phyloP scores from a whole-genome alignment of 331 rosid species.

The Ulmus americana region DNA sequence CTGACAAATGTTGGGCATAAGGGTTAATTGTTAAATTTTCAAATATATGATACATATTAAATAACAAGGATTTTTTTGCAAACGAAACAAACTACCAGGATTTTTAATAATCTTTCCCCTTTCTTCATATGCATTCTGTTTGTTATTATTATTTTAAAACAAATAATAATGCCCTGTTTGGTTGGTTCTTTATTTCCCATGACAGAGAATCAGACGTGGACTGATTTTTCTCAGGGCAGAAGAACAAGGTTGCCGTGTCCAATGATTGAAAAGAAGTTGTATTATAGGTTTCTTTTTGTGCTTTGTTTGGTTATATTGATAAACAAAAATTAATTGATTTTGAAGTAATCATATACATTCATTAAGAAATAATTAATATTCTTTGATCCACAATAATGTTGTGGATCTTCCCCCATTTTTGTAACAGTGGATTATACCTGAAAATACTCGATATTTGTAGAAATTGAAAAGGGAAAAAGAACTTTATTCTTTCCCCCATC shows the following conservation, averaged over 20 bases:
- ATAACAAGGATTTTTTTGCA: too few species aligned
- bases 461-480: neutral
- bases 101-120: too few species aligned
- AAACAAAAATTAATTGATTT: too few species aligned
- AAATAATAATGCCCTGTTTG: neutral
- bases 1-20: too few species aligned
- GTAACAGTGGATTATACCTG: neutral
- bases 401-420: slow-evolving; percentile 34
- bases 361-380: slow-evolving; percentile 41
- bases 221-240: slow-evolving; percentile 53
- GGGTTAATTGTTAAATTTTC: too few species aligned
- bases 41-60: too few species aligned
- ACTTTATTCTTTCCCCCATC: too few species aligned
- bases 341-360: neutral
- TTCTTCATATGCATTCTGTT: neutral
- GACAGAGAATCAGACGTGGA: slow-evolving; percentile 79
- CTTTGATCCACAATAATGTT: slow-evolving; percentile 48
- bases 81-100: neutral
- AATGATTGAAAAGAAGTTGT: slow-evolving; percentile 31
- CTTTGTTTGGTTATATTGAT: too few species aligned
- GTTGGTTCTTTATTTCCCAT: neutral
- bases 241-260: slow-evolving; percentile 65
- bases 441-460: neutral
- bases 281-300: neutral
- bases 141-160: neutral